These are phyloP conservation scores for Penicillium silybi DNA, from an alignment of 495 filamentous ascomycete genomes.

Conservation along the genomic window DNA sequence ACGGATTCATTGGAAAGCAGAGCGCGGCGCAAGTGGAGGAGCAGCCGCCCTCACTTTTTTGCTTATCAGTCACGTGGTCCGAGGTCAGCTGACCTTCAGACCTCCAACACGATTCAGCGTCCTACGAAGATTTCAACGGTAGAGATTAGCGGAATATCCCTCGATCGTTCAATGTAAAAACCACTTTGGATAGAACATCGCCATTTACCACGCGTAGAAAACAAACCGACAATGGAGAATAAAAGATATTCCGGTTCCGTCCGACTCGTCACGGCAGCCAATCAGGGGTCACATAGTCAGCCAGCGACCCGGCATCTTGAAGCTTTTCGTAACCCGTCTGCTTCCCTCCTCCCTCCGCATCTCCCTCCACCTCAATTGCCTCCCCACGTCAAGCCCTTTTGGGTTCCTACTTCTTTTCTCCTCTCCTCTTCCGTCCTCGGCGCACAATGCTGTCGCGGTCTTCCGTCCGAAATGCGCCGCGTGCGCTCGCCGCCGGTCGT, in stretches of 20 bases:
- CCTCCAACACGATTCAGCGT: neutral
- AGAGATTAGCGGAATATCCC: neutral
- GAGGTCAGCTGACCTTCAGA: conserved; percentile 26
- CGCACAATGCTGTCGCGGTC: conserved; percentile 80
- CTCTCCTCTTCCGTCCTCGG: conserved; percentile 31
- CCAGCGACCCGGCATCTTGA: conserved; percentile 41
- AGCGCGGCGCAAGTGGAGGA: neutral
- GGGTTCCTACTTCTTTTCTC: conserved; percentile 29
- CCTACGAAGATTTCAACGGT: neutral
- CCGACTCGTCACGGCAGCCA: conserved; percentile 39
- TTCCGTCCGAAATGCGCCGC: conserved; percentile 72
- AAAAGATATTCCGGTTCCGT: conserved; percentile 45
- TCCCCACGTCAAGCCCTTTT: conserved; percentile 28
- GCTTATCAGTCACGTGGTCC: conserved; percentile 38
- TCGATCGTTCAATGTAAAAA: too few species aligned
- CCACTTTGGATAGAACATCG: neutral
- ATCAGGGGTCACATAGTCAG: conserved; percentile 42
- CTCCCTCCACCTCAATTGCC: conserved; percentile 40
- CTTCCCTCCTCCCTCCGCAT: conserved; percentile 27
- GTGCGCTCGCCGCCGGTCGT: conserved; percentile 59
- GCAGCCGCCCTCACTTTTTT: conserved; percentile 26
- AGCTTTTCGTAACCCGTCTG: conserved; percentile 46
- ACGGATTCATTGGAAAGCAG: conserved; percentile 33
- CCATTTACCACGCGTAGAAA: neutral
- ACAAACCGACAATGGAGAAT: conserved; percentile 6